These are phyloP conservation scores for Hordeum marinum DNA, from an alignment of 176 grass and related monocot species.

Conservation along the genomic window DNA sequence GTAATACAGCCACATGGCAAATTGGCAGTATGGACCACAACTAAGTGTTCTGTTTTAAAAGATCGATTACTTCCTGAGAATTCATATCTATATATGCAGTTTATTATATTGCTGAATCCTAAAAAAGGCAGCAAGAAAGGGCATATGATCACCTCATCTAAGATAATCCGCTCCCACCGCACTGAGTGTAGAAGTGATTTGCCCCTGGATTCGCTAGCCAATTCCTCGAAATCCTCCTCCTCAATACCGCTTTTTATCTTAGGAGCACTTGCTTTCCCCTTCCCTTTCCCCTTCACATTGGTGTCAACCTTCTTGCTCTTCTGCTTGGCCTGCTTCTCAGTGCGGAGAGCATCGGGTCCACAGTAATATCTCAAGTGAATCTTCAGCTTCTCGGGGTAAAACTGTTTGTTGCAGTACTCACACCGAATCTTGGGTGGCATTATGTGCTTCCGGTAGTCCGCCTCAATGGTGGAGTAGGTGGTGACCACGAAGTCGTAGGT, in stretches of 20 bases:
- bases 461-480: conserved; percentile 83
- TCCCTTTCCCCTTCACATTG: conserved; percentile 14
- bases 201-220: conserved; percentile 8
- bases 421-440: conserved; percentile 75
- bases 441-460: conserved; percentile 81
- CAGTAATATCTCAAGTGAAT: conserved; percentile 69
- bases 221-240: conserved; percentile 4
- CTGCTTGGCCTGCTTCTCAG: conserved; percentile 80
- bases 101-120: background rate
- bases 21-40: background rate
- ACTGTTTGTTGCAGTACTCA: conserved; percentile 40
- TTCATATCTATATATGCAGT: background rate
- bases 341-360: conserved; percentile 68
- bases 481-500: conserved; percentile 81
- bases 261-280: background rate
- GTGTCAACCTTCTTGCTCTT: conserved; percentile 46
- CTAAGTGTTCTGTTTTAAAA: background rate
- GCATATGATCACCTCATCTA: conserved; percentile 74
- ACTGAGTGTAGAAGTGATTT: conserved; percentile 71
- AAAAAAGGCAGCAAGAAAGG: background rate
- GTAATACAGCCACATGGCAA: background rate
- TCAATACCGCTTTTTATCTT: conserved; percentile 13
- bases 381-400: conserved; percentile 44
- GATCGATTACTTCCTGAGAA: background rate
- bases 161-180: conserved; percentile 82